Evolutionary conservation across 495 filamentous ascomycete genomes (phyloP).

Genomic region (Trichoderma asperelloides): DNA sequence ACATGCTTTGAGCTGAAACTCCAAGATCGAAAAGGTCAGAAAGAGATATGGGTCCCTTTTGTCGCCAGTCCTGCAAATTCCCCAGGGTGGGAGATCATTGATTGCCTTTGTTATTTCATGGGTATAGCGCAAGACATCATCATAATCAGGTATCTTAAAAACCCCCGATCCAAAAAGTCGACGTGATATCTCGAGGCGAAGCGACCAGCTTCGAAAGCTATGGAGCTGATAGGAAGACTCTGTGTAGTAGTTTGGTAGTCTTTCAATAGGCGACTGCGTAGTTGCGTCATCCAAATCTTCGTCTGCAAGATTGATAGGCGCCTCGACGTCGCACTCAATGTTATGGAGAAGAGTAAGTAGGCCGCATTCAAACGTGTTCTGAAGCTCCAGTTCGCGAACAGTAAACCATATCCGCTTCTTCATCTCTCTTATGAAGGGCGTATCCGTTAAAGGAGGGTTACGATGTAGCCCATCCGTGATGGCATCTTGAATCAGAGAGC

Average conservation of each 20-base stretch:
- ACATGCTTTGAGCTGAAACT: constrained; percentile 27
- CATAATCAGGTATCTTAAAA: constrained; percentile 19
- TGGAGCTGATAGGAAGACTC: constrained; percentile 23
- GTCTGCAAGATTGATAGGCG: constrained; percentile 27
- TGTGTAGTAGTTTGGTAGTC: constrained; percentile 21
- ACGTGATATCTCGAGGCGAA: constrained; percentile 22
- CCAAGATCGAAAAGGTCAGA: constrained; percentile 19
- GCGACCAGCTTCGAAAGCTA: constrained; percentile 22
- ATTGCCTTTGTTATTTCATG: constrained; percentile 25
- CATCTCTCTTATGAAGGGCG: constrained; percentile 26
- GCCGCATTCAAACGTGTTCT: constrained; percentile 26
- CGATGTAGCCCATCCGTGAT: constrained; percentile 24
- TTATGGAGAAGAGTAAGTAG: constrained; percentile 25
- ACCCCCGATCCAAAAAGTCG: constrained; percentile 20
- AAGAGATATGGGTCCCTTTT: constrained; percentile 21
- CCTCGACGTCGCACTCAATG: constrained; percentile 18
- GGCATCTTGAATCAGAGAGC: constrained; percentile 20
- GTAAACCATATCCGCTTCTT: constrained; percentile 25
- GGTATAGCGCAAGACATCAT: constrained; percentile 28
- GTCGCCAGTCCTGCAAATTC: constrained; percentile 14
- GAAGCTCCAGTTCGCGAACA: constrained; percentile 26
- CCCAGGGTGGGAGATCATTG: constrained; percentile 25
- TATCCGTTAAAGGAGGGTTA: constrained; percentile 17
- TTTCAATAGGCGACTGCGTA: constrained; percentile 19
- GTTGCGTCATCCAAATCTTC: constrained; percentile 23